phyloP scores from a whole-genome alignment of 306 rosid species.

The Carpinus fangiana region DNA sequence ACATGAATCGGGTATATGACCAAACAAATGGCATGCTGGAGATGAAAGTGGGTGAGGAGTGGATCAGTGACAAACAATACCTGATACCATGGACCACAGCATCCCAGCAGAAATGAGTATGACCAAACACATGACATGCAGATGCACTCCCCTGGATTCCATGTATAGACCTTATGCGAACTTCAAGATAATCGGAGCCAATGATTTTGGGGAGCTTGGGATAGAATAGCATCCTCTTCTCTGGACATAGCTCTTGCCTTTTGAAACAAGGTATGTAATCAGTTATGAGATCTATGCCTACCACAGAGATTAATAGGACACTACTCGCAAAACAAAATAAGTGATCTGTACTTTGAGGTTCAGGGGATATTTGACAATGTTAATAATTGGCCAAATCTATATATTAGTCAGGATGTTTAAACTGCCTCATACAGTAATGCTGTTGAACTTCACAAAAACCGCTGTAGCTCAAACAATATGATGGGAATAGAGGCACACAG shows the following conservation, averaged over 20 bases:
- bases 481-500: too few species aligned
- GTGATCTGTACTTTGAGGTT: neutral
- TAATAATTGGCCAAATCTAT: neutral
- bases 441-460: neutral
- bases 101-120: constrained; percentile 89
- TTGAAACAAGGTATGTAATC: constrained; percentile 26
- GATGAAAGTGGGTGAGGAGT: neutral
- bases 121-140: constrained; percentile 83
- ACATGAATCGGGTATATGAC: neutral
- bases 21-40: neutral
- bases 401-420: neutral
- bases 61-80: constrained; percentile 36
- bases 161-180: constrained; percentile 73
- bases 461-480: neutral
- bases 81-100: constrained; percentile 71
- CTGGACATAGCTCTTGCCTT: constrained; percentile 93
- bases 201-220: constrained; percentile 85
- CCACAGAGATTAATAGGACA: constrained; percentile 1
- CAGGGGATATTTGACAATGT: neutral
- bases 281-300: neutral
- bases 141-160: constrained; percentile 49
- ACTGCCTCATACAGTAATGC: neutral
- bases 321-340: constrained; percentile 9
- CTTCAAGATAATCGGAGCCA: constrained; percentile 78
- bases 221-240: constrained; percentile 91